A percentile compares a stretch with the other conserved stretches of the same genome.
Evolutionary conservation across 2,329 filamentous ascomycete species (phyloP).

Genomic region (Penicillium olsonii): DNA sequence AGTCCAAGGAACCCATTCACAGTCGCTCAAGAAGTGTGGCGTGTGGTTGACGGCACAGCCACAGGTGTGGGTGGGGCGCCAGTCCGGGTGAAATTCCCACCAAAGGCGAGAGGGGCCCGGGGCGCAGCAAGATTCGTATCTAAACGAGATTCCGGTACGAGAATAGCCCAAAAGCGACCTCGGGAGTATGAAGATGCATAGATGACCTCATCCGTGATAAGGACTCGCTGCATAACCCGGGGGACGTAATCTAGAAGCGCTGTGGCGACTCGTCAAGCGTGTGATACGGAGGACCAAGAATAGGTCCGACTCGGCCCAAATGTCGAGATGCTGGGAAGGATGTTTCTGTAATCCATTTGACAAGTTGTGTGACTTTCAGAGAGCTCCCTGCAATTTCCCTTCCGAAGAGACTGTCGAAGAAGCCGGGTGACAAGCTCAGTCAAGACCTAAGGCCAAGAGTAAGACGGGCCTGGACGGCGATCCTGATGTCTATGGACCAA

Average conservation of each 20-base stretch:
- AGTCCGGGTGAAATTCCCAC: neutral
- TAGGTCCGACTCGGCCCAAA: neutral
- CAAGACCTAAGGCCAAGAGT: neutral
- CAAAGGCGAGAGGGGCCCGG: neutral
- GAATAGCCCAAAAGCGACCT: neutral
- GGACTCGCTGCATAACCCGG: neutral
- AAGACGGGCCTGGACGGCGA: slow-evolving; percentile 1
- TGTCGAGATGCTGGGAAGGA: neutral
- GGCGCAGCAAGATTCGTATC: neutral
- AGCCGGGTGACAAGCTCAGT: slow-evolving; percentile 1
- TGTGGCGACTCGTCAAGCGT: neutral
- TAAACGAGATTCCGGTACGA: neutral
- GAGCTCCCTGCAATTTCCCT: neutral
- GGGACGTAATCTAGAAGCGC: neutral
- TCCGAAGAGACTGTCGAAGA: neutral
- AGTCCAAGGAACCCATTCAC: neutral
- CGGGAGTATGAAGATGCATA: neutral
- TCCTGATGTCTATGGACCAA: slow-evolving; percentile 12
- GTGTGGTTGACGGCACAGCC: neutral
- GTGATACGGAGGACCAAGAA: neutral
- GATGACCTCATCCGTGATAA: neutral
- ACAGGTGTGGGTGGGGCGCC: neutral
- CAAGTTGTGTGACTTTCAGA: neutral
- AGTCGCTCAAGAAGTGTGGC: neutral
- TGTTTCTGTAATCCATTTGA: neutral